A percentile compares a stretch with the other conserved stretches of the same genome.
Conservation (phyloP, 495 filamentous ascomycete species). For the Hypoxylon intermedium region DNA sequence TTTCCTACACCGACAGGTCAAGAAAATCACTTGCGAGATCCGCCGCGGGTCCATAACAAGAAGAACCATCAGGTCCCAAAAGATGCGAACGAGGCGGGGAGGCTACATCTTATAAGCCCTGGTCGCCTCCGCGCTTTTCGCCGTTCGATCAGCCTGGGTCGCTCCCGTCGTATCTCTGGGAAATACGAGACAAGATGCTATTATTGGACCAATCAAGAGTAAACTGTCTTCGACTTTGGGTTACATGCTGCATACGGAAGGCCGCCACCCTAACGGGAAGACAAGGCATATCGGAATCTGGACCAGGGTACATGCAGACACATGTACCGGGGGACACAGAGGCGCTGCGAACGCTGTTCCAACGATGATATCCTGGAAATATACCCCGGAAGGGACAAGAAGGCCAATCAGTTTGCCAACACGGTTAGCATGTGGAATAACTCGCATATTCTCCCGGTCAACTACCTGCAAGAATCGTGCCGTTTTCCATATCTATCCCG, state of each 20-base stretch:
- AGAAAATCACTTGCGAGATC: conserved; percentile 6
- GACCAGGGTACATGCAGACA: not conserved
- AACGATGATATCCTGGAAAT: not conserved
- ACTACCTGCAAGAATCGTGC: not conserved
- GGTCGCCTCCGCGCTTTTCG: not conserved
- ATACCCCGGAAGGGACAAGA: not conserved
- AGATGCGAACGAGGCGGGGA: conserved; percentile 8
- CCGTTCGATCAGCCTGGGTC: not conserved
- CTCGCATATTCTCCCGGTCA: not conserved
- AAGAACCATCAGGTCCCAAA: not conserved
- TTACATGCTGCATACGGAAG: conserved; percentile 23
- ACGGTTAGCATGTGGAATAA: not conserved
- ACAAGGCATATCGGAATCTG: conserved; percentile 28
- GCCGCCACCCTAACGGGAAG: conserved; percentile 24
- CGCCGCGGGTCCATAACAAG: not conserved
- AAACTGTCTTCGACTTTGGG: conserved; percentile 11
- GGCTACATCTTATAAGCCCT: conserved; percentile 19
- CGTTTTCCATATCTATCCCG: not conserved
- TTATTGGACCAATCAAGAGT: conserved; percentile 33
- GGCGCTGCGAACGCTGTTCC: conserved; percentile 2
- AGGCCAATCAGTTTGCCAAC: not conserved
- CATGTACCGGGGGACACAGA: not conserved
- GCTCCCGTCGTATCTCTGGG: not conserved
- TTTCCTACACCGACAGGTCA: not conserved
- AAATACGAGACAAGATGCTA: conserved; percentile 35